Evolutionary conservation across 2,329 filamentous ascomycete species (phyloP).

Genomic region (Lachnellula subtilissima): DNA sequence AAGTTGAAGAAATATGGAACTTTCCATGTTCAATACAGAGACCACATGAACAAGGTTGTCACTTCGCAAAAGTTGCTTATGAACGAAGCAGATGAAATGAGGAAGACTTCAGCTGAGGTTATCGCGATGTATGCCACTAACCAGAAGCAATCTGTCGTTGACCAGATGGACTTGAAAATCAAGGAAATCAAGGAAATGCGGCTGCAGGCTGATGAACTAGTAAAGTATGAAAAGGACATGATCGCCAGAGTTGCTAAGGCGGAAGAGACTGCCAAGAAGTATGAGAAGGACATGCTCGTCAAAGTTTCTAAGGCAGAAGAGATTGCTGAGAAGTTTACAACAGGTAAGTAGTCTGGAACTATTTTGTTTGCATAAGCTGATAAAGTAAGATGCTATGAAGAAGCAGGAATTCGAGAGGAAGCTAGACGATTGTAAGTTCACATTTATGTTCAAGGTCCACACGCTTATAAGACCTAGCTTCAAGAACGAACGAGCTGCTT

Average conservation of each 20-base stretch:
- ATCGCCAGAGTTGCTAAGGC: background rate
- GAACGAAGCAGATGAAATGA: slow-evolving; percentile 11
- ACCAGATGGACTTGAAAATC: background rate
- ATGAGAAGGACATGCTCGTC: background rate
- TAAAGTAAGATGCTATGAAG: background rate
- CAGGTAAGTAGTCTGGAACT: background rate
- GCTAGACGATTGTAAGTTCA: background rate
- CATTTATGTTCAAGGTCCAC: too few relatives aligned
- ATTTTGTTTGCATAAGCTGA: background rate
- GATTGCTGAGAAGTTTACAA: background rate
- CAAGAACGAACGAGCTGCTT: slow-evolving; percentile 5
- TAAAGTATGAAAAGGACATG: background rate
- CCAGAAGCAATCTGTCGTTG: background rate
- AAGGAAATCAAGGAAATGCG: slow-evolving; percentile 1
- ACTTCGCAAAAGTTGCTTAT: slow-evolving; percentile 20
- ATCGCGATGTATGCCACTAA: background rate
- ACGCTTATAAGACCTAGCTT: background rate
- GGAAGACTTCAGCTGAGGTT: background rate
- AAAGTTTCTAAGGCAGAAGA: background rate
- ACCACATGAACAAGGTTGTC: slow-evolving; percentile 33
- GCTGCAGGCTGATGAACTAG: background rate
- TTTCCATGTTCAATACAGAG: slow-evolving; percentile 25
- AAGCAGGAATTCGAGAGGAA: background rate
- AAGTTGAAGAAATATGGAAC: slow-evolving; percentile 23
- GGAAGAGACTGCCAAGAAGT: background rate